Evolutionary conservation across 2,329 filamentous ascomycete genomes (phyloP), one percentile per base, ranked within the genome.

Genomic region (Fusarium poae): DNA sequence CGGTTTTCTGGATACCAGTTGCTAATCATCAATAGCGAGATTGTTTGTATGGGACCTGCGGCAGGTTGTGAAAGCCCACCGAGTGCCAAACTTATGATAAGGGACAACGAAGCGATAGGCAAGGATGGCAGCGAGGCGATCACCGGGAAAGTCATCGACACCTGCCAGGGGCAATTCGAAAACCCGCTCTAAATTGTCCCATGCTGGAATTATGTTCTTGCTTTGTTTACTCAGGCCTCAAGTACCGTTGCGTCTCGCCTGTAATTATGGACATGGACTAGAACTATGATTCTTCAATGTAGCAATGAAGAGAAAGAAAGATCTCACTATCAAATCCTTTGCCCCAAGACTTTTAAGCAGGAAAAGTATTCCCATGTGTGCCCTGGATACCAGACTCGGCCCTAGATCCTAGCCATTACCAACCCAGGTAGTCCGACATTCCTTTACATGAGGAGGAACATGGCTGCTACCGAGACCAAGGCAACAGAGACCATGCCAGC

Each of bases 141-240:
- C 3, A 13, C 15, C 2, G 39, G 21, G 20, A 23, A 23, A 21
- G 5, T 9, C 11, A 6, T 43, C 8, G 23, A 43, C 23, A 25
- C 40, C 9, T 43, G 40, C 40, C 15, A 43, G 9, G 40, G 21
- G 8, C 40, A 43, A 27, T 43, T 20, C 35, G n/a, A 39, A 5
- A n/a, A 39, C 12, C 11, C 11, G 2, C n/a, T n/a, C 10, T 37
- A 37, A 6, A 11, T n/a, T n/a, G 10, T 20, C 18, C 5, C 18
- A n/a, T 37, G 3, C 11, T 15, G 12, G 3, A 42, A 23, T 42
- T 6, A n/a, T 27, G 5, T 18, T 10, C 1, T 4, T 15, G 18
- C 21, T 23, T 43, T 13, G 20, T 39, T 16, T 5, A 3, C 3
- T 16, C 7, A 3, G 10, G 23, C 15, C 8, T 9, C 0, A 0